Evolutionary conservation across 208 protist species (phyloP), one percentile per base, ranked within the genome.

Genomic region (Acanthamoeba healyi): DNA sequence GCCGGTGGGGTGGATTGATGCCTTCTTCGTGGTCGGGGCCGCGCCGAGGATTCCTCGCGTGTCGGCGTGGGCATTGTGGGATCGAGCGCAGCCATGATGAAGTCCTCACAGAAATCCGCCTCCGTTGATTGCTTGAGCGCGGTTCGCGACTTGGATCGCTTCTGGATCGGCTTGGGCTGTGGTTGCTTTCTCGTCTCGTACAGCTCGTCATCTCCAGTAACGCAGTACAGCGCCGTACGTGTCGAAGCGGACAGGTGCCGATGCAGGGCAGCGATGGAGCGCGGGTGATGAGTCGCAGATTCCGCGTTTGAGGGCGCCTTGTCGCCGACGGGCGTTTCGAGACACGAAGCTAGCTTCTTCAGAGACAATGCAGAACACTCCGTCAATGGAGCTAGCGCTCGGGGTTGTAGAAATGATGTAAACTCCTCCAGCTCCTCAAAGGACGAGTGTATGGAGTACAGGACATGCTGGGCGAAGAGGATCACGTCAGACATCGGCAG

Each of bases 351-450:
- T 2, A 65, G 56, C 5, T 5, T 81, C 70, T 46, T 81, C 34
- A 81, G 15, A 2, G 40, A 3, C 22, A 46, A 2, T 19, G 70
- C 19, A 4, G 70, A 81, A 24, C 70, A 81, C n/a, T 38, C 70
- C 9, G 89, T 79, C 3, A 79, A 72, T 24, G 94, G 84, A 2
- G 86, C 94, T 7, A 95, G 19, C 7, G 36, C 34, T 4, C 15
- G 24, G 2, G 94, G 94, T 40, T 40, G 61, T 7, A 95, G 61
- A n/a, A 54, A 79, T 10, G 32, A 14, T 5, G 93, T 84, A 29
- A 92, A 93, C 36, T 82, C 84, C 15, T 87, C 44, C 38, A 95
- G 70, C 56, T 95, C 94, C 29, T 26, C 12, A 32, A 61, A 95
- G 2, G 29, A 77, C 6, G 34, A 63, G 74, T 95, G 94, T 56